Evolutionary conservation across 345 rosid genomes (phyloP).

Genomic region (Arabis hirsuta): DNA sequence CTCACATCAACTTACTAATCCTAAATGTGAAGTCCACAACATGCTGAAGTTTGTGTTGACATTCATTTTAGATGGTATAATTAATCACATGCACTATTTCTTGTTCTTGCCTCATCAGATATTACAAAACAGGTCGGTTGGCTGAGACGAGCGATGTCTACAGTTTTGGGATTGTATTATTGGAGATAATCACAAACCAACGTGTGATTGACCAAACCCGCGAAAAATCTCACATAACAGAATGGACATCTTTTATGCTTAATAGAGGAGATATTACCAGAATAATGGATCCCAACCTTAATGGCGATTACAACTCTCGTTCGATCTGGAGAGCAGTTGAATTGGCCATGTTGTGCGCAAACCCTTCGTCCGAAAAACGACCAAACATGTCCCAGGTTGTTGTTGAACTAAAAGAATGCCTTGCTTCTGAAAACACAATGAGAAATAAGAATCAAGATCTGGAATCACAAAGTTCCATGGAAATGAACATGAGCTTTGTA

Average conservation of each 20-base stretch:
- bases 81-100: no score
- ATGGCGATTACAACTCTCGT: slow-evolving; percentile 38
- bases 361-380: slow-evolving; percentile 31
- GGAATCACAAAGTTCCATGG: neutral
- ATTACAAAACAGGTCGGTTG: slow-evolving; percentile 37
- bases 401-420: slow-evolving; percentile 44
- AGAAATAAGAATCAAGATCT: neutral
- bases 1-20: no score
- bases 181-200: slow-evolving; percentile 55
- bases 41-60: neutral
- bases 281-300: slow-evolving; percentile 52
- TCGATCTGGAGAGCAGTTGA: slow-evolving; percentile 54
- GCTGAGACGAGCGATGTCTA: slow-evolving; percentile 55
- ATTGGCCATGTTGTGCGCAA: slow-evolving; percentile 50
- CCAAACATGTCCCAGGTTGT: slow-evolving; percentile 51
- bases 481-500: slow-evolving; percentile 26
- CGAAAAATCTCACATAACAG: slow-evolving; percentile 35
- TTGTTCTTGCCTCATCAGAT: no score
- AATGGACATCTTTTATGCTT: slow-evolving; percentile 43
- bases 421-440: slow-evolving; percentile 10
- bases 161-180: slow-evolving; percentile 54
- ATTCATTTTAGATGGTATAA: slow-evolving; percentile 6
- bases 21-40: no score
- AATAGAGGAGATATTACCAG: slow-evolving; percentile 47
- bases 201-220: slow-evolving; percentile 39